phyloP scores from a whole-genome alignment of 108 stramenopile genomes.

The Fistulifera pelliculosa region DNA sequence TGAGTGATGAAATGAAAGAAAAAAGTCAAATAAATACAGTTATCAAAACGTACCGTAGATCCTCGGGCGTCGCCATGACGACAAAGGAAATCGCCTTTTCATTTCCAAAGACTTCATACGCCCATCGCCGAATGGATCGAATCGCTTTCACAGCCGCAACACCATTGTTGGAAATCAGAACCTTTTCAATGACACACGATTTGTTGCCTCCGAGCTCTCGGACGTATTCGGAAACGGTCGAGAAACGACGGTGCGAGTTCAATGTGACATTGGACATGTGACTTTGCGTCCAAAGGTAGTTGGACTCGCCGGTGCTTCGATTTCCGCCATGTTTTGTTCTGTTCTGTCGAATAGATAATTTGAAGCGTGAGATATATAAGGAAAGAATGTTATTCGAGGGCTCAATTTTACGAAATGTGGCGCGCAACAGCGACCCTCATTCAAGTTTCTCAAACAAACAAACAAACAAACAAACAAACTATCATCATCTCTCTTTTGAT shows the following conservation, averaged over 20 bases:
- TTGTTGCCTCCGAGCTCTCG: slow-evolving; percentile 56
- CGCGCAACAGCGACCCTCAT: too few relatives aligned
- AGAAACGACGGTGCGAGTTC: slow-evolving; percentile 64
- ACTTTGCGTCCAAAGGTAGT: too few relatives aligned
- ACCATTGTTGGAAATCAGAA: slow-evolving; percentile 89
- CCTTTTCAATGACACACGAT: slow-evolving; percentile 65
- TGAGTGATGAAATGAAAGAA: neutral
- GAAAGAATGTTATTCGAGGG: too few relatives aligned
- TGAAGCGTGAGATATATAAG: too few relatives aligned
- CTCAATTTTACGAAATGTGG: too few relatives aligned
- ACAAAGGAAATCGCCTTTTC: slow-evolving; percentile 91
- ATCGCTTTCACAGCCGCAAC: slow-evolving; percentile 97
- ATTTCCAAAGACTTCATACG: slow-evolving; percentile 91
- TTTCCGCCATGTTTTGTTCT: too few relatives aligned
- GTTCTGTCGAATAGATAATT: too few relatives aligned
- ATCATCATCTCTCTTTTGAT: too few relatives aligned
- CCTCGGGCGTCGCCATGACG: slow-evolving; percentile 99
- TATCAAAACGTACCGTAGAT: slow-evolving; percentile 86
- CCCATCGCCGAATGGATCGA: slow-evolving; percentile 92
- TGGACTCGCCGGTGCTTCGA: too few relatives aligned
- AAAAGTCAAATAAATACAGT: neutral
- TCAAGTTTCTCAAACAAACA: too few relatives aligned
- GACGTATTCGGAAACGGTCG: slow-evolving; percentile 53
- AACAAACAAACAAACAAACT: too few relatives aligned
- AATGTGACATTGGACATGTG: neutral